A percentile compares a stretch with the other conserved stretches of the same genome.
Conservation (phyloP, 495 filamentous ascomycete genomes). For the Xylaria grammica region DNA sequence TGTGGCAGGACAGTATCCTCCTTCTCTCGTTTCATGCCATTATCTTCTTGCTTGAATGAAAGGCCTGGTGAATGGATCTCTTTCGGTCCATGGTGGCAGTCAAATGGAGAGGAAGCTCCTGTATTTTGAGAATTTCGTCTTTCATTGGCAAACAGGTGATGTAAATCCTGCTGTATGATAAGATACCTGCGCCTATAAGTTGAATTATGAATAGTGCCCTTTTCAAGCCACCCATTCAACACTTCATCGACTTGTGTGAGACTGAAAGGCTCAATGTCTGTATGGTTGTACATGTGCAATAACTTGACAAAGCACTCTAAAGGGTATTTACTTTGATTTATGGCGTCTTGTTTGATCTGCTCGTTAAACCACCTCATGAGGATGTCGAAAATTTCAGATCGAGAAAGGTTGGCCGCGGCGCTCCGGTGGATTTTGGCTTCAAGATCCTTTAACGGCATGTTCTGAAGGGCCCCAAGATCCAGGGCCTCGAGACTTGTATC, state of each 20-base stretch:
- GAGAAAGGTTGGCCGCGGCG: slow-evolving; percentile 1
- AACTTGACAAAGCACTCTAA: slow-evolving; percentile 27
- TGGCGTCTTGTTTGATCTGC: slow-evolving; percentile 34
- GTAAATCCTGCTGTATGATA: slow-evolving; percentile 32
- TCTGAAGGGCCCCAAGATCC: slow-evolving; percentile 8
- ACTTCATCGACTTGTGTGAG: slow-evolving; percentile 26
- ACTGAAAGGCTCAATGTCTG: slow-evolving; percentile 15
- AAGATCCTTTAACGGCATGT: slow-evolving; percentile 33
- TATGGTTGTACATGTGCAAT: slow-evolving; percentile 18
- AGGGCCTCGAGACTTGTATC: background rate
- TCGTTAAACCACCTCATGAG: slow-evolving; percentile 42
- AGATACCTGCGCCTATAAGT: slow-evolving; percentile 33
- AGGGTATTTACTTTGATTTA: slow-evolving; percentile 25
- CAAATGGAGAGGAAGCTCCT: background rate
- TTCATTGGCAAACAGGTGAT: background rate
- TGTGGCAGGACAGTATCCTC: background rate
- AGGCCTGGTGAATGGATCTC: background rate
- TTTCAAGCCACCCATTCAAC: slow-evolving; percentile 38
- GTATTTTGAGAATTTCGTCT: background rate
- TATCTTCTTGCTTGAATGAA: background rate
- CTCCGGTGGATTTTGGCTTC: slow-evolving; percentile 19
- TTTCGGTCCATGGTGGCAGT: background rate
- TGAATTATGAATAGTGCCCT: slow-evolving; percentile 24
- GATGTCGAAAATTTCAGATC: slow-evolving; percentile 26
- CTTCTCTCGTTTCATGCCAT: background rate